These are phyloP conservation scores for Starmerella bombicola DNA, from an alignment of 805 yeast species.

Conservation along the genomic window DNA sequence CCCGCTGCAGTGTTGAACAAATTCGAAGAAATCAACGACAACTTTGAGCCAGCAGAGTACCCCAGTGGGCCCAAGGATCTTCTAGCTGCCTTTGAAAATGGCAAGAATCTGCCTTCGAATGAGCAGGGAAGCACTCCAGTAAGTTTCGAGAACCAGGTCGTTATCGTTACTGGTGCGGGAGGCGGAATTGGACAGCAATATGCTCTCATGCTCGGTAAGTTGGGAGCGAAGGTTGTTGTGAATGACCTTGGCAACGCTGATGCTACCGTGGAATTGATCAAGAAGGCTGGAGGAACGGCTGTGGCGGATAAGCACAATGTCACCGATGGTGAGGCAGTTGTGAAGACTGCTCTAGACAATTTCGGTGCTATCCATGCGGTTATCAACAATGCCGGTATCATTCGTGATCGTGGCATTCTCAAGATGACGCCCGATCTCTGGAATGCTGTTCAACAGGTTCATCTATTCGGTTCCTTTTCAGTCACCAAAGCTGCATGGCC, in stretches of 20 bases:
- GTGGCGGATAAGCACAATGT: constrained; percentile 77
- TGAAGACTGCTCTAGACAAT: constrained; percentile 59
- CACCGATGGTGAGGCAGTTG: constrained; percentile 61
- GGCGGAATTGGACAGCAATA: constrained; percentile 88
- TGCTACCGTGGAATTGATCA: constrained; percentile 62
- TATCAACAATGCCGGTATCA: constrained; percentile 88
- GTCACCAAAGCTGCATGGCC: constrained; percentile 92
- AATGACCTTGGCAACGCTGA: constrained; percentile 74
- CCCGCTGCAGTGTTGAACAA: constrained; percentile 70
- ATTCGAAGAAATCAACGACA: constrained; percentile 47
- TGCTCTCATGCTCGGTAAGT: constrained; percentile 70
- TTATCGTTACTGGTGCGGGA: constrained; percentile 89
- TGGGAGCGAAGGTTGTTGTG: constrained; percentile 91
- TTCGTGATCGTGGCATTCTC: constrained; percentile 75
- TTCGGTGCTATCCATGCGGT: constrained; percentile 79
- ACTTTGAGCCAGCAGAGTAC: constrained; percentile 45
- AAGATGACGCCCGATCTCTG: constrained; percentile 80
- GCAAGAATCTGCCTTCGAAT: constrained; percentile 39
- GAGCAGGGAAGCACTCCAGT: constrained; percentile 49
- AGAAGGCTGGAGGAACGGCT: constrained; percentile 61
- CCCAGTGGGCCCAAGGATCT: constrained; percentile 69
- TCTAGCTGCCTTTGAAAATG: constrained; percentile 42
- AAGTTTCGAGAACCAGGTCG: constrained; percentile 70
- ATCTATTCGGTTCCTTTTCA: constrained; percentile 66
- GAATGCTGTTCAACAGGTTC: constrained; percentile 69